These are phyloP conservation scores for Erodium moschatum DNA, from an alignment of 441 rosid genomes.

Conservation along the genomic window DNA sequence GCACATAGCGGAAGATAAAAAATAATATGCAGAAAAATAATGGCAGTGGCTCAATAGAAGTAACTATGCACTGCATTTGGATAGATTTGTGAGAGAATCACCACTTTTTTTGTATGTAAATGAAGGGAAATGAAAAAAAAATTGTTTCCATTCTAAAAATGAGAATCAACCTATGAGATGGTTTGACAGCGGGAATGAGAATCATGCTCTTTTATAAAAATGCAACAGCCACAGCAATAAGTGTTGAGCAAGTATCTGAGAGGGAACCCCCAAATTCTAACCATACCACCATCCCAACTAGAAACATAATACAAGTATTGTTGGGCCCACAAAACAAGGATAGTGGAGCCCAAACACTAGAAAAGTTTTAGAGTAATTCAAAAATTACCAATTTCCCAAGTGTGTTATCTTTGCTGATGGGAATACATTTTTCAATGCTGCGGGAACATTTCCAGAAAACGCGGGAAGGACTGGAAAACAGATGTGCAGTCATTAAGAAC, in stretches of 20 bases:
- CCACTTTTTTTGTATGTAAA: background rate
- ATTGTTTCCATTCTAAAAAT: background rate
- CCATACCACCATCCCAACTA: background rate
- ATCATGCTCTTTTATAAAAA: too few species aligned
- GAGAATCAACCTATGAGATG: background rate
- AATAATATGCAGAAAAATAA: background rate
- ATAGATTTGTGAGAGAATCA: background rate
- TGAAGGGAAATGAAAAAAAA: background rate
- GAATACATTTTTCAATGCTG: constrained; percentile 39
- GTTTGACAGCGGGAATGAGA: background rate
- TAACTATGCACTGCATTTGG: background rate
- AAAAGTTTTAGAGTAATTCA: background rate
- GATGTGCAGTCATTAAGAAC: constrained; percentile 16
- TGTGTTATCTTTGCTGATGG: constrained; percentile 62
- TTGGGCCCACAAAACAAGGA: background rate
- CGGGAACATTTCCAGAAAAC: constrained; percentile 66
- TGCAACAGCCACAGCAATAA: background rate
- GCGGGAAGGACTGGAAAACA: constrained; percentile 58
- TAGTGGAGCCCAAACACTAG: background rate
- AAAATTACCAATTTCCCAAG: constrained; percentile 58
- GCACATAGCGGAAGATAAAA: background rate
- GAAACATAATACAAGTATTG: background rate
- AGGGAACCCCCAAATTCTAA: background rate
- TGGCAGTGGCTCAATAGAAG: background rate
- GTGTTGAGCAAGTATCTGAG: background rate